These are phyloP conservation scores for Psilocybe tampanensis DNA, from an alignment of 768 basidiomycete species.

Conservation along the genomic window DNA sequence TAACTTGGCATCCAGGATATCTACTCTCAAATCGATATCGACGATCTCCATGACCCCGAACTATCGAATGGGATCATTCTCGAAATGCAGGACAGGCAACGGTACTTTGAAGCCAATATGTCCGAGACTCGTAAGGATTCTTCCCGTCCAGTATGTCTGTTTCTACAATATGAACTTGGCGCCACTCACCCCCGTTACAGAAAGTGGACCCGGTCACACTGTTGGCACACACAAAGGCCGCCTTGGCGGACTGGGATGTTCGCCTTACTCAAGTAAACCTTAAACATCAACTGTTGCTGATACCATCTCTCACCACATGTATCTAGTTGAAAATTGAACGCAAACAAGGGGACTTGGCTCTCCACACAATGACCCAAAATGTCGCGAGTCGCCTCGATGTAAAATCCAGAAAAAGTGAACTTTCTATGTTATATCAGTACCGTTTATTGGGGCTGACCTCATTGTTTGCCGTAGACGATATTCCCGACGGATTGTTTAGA, in stretches of 20 bases:
- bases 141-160: slow-evolving; percentile 28
- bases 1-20: slow-evolving; percentile 29
- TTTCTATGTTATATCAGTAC: neutral
- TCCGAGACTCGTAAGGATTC: slow-evolving; percentile 32
- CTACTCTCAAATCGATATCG: slow-evolving; percentile 71
- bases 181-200: slow-evolving; percentile 27
- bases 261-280: slow-evolving; percentile 56
- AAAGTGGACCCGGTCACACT: slow-evolving; percentile 49
- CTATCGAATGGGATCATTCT: slow-evolving; percentile 70
- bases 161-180: neutral
- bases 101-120: slow-evolving; percentile 77
- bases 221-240: slow-evolving; percentile 47
- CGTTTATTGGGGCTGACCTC: slow-evolving; percentile 7
- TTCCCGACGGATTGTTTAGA: slow-evolving; percentile 76
- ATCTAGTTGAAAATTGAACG: slow-evolving; percentile 67
- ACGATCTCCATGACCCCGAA: slow-evolving; percentile 79
- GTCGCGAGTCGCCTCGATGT: slow-evolving; percentile 73
- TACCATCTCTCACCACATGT: neutral
- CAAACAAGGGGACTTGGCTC: slow-evolving; percentile 67
- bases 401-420: slow-evolving; percentile 64
- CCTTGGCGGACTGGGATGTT: slow-evolving; percentile 57
- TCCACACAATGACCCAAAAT: slow-evolving; percentile 77
- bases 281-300: neutral
- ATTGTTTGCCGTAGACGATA: slow-evolving; percentile 53
- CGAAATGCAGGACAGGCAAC: slow-evolving; percentile 85